Base-by-base conservation (phyloP, 1,284 basidiomycete genomes). In the Microstroma glucosiphilum region DNA sequence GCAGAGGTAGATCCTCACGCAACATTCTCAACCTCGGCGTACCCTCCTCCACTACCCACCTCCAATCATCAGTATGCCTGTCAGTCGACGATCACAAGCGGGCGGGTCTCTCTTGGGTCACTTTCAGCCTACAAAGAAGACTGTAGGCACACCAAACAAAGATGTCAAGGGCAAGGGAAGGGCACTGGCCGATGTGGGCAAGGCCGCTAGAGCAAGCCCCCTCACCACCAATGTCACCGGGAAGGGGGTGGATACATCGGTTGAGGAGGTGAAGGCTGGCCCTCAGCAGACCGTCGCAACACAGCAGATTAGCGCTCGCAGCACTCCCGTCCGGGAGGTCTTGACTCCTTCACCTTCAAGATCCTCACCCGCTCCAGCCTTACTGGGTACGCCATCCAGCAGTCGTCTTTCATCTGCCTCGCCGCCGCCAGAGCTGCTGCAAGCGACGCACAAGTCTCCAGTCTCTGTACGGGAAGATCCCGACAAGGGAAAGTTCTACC, bases 401-500 rank as follows among this genome's bases (percentile, higher is more conserved):
- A 12, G 40, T 21, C 19, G 30, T 9, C 30, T 37, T 37, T 37
- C 30, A 37, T 37, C 30, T 4, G 30, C 30, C 3, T 46, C 46
- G 8, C 60, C 60, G 12, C 41, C 48, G 15, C 30, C 58, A n/a
- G 56, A 37, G 19, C 60, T 70, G 8, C 61, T 70, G 7, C 68
- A 71, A 54, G 60, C 70, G 12, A 65, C 66, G 9, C 62, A 64
- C 23, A 64, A 57, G 21, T 69, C 70, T 40, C 69, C 67, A 3
- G 68, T 71, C 58, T 65, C 60, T 6, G 70, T 71, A 8, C 62
- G 68, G n/a, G 65, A 66, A 8, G 70, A 70, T 55, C 70, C 70
- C 4, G 70, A 71, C 54, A 68, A 58, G 21, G 68, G 68, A 54
- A 72, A 72, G 60, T 62, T 70, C 60, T 70, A 57, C 43, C 60